Evolutionary conservation across 352 stramenopile species (phyloP).

Genomic region (Phytophthora crassamura): DNA sequence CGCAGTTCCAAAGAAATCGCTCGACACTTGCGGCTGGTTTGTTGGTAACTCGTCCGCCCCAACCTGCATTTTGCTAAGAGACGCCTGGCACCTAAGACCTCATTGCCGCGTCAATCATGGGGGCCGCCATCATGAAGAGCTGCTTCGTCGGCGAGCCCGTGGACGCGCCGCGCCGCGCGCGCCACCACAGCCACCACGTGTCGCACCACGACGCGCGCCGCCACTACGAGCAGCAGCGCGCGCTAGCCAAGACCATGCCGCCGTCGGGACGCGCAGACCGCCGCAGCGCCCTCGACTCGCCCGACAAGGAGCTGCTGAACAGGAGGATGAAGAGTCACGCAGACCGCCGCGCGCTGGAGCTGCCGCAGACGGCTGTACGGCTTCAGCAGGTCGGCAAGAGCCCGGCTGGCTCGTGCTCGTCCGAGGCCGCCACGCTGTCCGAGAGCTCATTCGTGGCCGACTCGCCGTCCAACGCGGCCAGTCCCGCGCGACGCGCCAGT

Average conservation of each 20-base stretch:
- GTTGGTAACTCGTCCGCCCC: not conserved
- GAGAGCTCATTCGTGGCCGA: slow-evolving; percentile 59
- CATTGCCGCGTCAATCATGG: slow-evolving; percentile 29
- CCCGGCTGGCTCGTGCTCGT: slow-evolving; percentile 30
- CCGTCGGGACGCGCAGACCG: slow-evolving; percentile 2
- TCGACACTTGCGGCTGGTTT: too few relatives aligned
- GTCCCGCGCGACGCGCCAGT: slow-evolving; percentile 10
- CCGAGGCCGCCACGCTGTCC: slow-evolving; percentile 47
- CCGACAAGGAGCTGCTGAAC: slow-evolving; percentile 23
- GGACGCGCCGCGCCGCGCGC: slow-evolving; percentile 21
- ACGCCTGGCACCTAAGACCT: too few relatives aligned
- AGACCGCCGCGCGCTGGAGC: slow-evolving; percentile 19
- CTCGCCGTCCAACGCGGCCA: slow-evolving; percentile 33
- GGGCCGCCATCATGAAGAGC: slow-evolving; percentile 51
- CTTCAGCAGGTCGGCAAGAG: slow-evolving; percentile 37
- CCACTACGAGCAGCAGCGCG: slow-evolving; percentile 36
- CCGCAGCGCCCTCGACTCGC: slow-evolving; percentile 10
- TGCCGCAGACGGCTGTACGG: slow-evolving; percentile 35
- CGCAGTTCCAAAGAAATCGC: too few relatives aligned
- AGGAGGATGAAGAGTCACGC: slow-evolving; percentile 27
- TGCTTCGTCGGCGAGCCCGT: slow-evolving; percentile 39
- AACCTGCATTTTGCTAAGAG: slow-evolving; percentile 12
- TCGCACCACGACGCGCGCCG: slow-evolving; percentile 28
- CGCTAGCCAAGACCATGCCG: slow-evolving; percentile 30
- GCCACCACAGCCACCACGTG: slow-evolving; percentile 13